Base-by-base conservation (phyloP, 768 basidiomycete genomes). In the Rhizopogon rudus region DNA sequence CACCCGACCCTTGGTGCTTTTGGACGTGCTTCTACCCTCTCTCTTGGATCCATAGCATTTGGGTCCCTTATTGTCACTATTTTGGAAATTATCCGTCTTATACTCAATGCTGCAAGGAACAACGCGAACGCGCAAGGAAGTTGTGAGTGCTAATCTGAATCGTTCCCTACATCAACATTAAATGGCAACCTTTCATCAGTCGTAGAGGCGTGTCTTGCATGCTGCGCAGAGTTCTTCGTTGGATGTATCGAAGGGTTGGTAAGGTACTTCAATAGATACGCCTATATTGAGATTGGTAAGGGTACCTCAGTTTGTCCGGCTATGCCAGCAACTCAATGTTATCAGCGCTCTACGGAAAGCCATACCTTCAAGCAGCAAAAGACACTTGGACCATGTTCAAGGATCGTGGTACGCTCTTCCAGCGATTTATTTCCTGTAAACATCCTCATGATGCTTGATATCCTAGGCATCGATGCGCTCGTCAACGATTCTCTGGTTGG, bases 211-310 rank as follows among this genome's bases (percentile, higher is more conserved):
- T 84, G 83, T 61, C 71, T 92, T 45, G 88, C 87, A 6, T 87
- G 89, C 61, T 89, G 88, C 60, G 89, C 91, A 0, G 80, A 82
- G 25, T 93, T 88, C 66, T 88, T 86, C 68, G 72, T 92, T 31
- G 85, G 85, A 5, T 84, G 82, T 61, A 81, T 93, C 57, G 81
- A 90, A 60, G 72, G 70, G 31, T 40, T 88, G 61, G 83, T 92
- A 8, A 80, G 84, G 65, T 93, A 86, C 70, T 92, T 93, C 75
- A 93, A 93, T 68, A 83, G 84, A 78, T 90, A 91, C 69, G 83
- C 86, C 25, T 90, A 87, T 61, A 91, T 92, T 60, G 88, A 93
- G 66, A 92, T 93, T 46, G 84, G 84, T 86, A 61, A 40, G 74
- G 25, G 54, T 17, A 51, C 35, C 22, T 37, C 16, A 29, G 35